phyloP scores from a whole-genome alignment of 805 yeast species.

The Pichia nanzhaoensis region DNA sequence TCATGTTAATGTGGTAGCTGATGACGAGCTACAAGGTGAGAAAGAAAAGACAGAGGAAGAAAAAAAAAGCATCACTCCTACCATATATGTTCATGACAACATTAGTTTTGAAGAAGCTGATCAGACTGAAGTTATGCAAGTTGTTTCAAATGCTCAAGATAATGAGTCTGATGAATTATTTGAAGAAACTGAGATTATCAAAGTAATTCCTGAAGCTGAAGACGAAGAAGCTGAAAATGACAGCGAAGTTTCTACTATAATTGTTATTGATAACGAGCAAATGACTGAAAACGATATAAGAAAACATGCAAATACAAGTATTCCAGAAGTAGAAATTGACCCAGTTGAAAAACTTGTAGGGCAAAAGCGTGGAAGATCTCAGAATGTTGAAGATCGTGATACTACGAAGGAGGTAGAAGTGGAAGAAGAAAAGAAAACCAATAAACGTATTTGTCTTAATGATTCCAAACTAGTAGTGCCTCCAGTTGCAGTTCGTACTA shows the following conservation, averaged over 20 bases:
- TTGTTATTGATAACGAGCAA: background rate
- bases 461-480: constrained; percentile 8
- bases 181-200: background rate
- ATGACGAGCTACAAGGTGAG: too few relatives aligned
- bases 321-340: constrained; percentile 7
- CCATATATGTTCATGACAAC: background rate
- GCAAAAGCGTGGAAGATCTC: constrained; percentile 3
- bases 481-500: constrained; percentile 14
- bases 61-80: background rate
- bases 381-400: background rate
- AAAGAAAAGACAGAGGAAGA: too few relatives aligned
- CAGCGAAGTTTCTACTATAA: background rate
- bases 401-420: background rate
- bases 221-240: background rate
- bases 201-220: background rate
- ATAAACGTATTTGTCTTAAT: background rate
- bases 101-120: background rate
- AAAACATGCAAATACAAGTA: background rate
- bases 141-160: background rate
- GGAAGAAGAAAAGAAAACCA: background rate
- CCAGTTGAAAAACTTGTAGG: background rate
- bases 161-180: constrained; percentile 1
- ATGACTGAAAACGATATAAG: background rate
- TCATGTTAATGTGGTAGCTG: background rate
- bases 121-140: background rate